Base-by-base conservation (phyloP, 306 rosid species). In the Acacia crassicarpa region DNA sequence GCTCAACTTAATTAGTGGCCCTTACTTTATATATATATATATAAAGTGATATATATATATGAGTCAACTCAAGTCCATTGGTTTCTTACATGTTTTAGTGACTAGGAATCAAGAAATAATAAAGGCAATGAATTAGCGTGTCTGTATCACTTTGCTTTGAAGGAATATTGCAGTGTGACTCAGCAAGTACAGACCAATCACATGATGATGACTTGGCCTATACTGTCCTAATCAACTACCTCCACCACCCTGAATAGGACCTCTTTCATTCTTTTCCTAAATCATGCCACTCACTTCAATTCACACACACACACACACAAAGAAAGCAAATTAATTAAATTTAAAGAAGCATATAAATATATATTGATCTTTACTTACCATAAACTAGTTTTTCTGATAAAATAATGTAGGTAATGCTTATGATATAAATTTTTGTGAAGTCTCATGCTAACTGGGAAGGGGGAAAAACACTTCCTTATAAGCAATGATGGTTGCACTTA, bases 1-100 rank as follows among this genome's bases (percentile, higher is more conserved):
- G 90, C 93, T 82, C 41, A 79, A 70, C 75, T 75, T 72, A n/a
- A n/a, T n/a, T n/a, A 80, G 84, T 86, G 89, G 82, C 89, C 82
- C 48, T 83, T 78, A 48, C 76, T 75, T 80, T 82, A 20, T 56
- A 7, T 56, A 56, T 58, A 56, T n/a, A 58, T 7, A n/a, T 10
- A 58, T 9, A 6, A 71, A 15, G 72, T 76, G 81, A 22, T n/a
- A n/a, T n/a, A n/a, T n/a, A n/a, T n/a, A n/a, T n/a, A 76, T 67
- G 69, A 54, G 56, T 79, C 84, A 68, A 78, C 62, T 51, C 17
- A 43, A 30, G 71, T 76, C 81, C 77, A 23, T 33, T 66, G 59
- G 65, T 72, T 71, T 53, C 53, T 49, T 22, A 40, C 68, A 35
- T 40, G 53, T 38, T 67, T 27, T 74, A 30, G 72, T 25, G 14